Evolutionary conservation across 257 asterid genomes (phyloP).

Genomic region (Lycium ferocissimum): DNA sequence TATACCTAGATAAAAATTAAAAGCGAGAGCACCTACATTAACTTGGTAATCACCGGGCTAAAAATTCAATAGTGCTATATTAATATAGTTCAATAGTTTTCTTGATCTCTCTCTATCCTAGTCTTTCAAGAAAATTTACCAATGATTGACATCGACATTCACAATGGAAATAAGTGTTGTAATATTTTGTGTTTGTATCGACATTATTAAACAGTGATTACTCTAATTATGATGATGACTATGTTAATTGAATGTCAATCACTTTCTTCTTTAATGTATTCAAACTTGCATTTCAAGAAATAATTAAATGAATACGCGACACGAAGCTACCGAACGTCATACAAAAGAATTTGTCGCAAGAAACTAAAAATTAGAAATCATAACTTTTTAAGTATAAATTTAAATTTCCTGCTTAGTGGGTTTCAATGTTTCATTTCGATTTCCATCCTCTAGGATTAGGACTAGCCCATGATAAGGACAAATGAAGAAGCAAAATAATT

Average conservation of each 20-base stretch:
- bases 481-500: not conserved
- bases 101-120: too few relatives aligned
- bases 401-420: not conserved
- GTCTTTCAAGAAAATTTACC: not conserved
- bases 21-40: not conserved
- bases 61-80: too few relatives aligned
- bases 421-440: not conserved
- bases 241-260: not conserved
- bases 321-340: not conserved
- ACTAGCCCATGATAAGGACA: slow-evolving; percentile 3
- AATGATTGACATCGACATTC: too few relatives aligned
- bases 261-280: not conserved
- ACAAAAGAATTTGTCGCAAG: not conserved
- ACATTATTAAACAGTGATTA: not conserved
- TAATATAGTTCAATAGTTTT: too few relatives aligned
- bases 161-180: not conserved
- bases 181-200: not conserved
- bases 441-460: not conserved
- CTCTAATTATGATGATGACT: not conserved
- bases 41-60: too few relatives aligned
- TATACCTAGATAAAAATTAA: too few relatives aligned
- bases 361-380: not conserved
- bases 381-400: not conserved
- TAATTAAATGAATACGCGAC: not conserved
- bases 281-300: not conserved